A percentile compares a stretch with the other conserved stretches of the same genome.
Conservation (phyloP, 345 rosid genomes). For the Hirschfeldia incana region DNA sequence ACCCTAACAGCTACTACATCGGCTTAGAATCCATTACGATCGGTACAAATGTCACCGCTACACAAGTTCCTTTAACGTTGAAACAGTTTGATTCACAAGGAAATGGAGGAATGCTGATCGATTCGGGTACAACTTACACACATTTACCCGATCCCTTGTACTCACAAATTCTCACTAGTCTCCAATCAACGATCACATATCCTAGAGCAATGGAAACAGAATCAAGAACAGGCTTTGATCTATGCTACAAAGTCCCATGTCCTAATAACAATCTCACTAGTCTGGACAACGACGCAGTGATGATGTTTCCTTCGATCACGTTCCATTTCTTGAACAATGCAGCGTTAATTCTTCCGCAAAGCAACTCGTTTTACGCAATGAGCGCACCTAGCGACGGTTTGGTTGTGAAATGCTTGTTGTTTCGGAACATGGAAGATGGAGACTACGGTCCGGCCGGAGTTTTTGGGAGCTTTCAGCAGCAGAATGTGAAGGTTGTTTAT, state of each 20-base stretch:
- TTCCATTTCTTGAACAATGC: constrained; percentile 75
- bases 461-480: constrained; percentile 88
- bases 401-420: constrained; percentile 69
- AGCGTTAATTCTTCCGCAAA: constrained; percentile 62
- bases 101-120: constrained; percentile 80
- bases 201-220: constrained; percentile 67
- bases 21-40: constrained; percentile 65
- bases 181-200: constrained; percentile 47
- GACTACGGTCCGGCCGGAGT: constrained; percentile 77
- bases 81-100: constrained; percentile 71
- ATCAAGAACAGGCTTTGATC: constrained; percentile 64
- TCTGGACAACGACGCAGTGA: constrained; percentile 19
- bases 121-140: constrained; percentile 88
- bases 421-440: constrained; percentile 70
- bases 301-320: constrained; percentile 57
- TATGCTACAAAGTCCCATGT: constrained; percentile 71
- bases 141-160: constrained; percentile 72
- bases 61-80: constrained; percentile 52
- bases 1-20: constrained; percentile 69
- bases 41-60: constrained; percentile 43
- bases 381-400: constrained; percentile 64
- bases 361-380: constrained; percentile 66
- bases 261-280: constrained; percentile 50
- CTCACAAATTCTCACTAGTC: constrained; percentile 55
- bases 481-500: constrained; percentile 71